Evolutionary conservation across 805 yeast genomes (phyloP), one percentile per base, ranked within the genome.

Genomic region (Ascoidea rubescens): DNA sequence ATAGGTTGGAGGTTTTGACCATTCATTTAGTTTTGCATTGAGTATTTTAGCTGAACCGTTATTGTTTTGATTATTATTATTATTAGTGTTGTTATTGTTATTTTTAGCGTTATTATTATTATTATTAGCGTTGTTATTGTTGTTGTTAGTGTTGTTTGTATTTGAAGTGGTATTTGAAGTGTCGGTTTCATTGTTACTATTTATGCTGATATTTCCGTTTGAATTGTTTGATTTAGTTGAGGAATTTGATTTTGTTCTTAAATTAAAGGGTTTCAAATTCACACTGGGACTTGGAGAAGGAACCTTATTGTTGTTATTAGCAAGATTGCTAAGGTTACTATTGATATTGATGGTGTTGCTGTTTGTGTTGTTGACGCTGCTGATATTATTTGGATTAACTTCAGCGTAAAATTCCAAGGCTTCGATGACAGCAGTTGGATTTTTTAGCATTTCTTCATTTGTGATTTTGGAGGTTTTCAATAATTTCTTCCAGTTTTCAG

Each of bases 351-450:
- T n/a, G n/a, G n/a, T n/a, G n/a, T n/a, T n/a, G n/a, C n/a, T n/a
- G n/a, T n/a, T n/a, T n/a, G n/a, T n/a, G n/a, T n/a, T n/a, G n/a
- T n/a, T n/a, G n/a, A n/a, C n/a, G n/a, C n/a, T n/a, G n/a, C n/a
- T n/a, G n/a, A n/a, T n/a, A n/a, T n/a, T n/a, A n/a, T n/a, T n/a
- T n/a, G n/a, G n/a, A 42, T 53, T 55, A 5, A 55, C 56, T 10
- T 54, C 54, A 21, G 54, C 46, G 33, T 54, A 55, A 62, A 88
- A 88, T 51, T 87, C 90, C 52, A 88, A 81, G 42, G 87, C 95
- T 62, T 88, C 95, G 69, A 86, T 85, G 21, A 93, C 96, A 0
- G 96, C 98, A 61, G 87, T 90, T 0, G 99, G 97, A 65, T 93
- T 90, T 58, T 85, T 87, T 61, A 84, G 80, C 77, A 91, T 93